A percentile compares a stretch with the other conserved stretches of the same genome.
phyloP scores from a whole-genome alignment of 257 asterid genomes.

The Anisodus acutangulus region DNA sequence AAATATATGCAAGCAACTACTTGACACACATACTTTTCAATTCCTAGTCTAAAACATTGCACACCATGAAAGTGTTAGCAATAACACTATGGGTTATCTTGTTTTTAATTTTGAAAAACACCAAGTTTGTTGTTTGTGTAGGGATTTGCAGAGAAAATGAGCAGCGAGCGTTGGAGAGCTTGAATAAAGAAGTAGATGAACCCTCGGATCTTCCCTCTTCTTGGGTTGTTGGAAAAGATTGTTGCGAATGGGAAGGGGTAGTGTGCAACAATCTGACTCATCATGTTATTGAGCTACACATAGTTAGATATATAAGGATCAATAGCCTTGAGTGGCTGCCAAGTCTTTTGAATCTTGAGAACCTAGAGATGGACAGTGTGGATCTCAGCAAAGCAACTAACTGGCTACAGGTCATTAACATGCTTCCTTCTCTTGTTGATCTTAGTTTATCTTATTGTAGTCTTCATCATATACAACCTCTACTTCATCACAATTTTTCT shows the following conservation, averaged over 20 bases:
- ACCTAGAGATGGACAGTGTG: background rate
- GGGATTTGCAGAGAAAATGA: background rate
- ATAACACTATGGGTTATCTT: background rate
- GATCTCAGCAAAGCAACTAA: background rate
- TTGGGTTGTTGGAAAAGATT: background rate
- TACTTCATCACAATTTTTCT: background rate
- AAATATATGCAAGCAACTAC: no score
- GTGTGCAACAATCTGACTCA: background rate
- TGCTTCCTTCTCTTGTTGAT: slow-evolving; percentile 11
- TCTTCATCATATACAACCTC: background rate
- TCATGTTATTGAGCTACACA: background rate
- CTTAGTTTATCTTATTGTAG: background rate
- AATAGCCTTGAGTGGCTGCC: slow-evolving; percentile 3
- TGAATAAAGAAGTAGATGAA: background rate
- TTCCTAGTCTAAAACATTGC: background rate
- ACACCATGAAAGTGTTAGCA: background rate
- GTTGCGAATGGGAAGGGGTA: background rate
- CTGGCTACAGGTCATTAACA: background rate
- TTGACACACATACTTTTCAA: background rate
- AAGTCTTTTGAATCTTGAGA: background rate
- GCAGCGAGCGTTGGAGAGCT: background rate
- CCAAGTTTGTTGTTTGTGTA: background rate
- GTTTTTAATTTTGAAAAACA: background rate
- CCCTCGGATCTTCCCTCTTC: background rate
- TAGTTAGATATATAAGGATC: background rate